Base-by-base conservation (phyloP, 192 early-diverging fungal species). In the Paraglomus occultum region DNA sequence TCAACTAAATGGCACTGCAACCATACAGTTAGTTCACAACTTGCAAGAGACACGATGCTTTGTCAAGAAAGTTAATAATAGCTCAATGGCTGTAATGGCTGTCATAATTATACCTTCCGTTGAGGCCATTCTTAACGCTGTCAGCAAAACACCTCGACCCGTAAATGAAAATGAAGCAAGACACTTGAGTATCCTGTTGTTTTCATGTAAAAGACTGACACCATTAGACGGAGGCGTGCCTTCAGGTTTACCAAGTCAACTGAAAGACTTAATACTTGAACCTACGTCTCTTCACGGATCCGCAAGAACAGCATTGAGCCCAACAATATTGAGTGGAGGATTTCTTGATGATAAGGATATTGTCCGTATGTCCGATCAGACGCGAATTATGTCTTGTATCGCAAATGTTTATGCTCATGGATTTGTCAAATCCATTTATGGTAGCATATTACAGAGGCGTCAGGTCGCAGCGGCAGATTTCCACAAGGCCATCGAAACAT, bases 21-120 rank as follows among this genome's bases (percentile, higher is more conserved):
- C 78, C n/a, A 70, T 84, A 20, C 61, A 75, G 15, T 73, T 78
- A n/a, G 68, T 71, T 1, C 63, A 53, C 51, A 73, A 78, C 51
- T 68, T 84, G 12, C 64, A 73, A 50, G 81, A 87, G 18, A 76
- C 83, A 31, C 71, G 80, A 18, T 87, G 85, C 45, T 87, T 87
- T 75, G 74, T 87, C 50, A 87, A 87, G 71, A 79, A 71, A 10
- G 71, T 78, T 65, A 77, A 83, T 55, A 47, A 76, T 5, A 72
- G 71, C 38, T 75, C 82, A 3, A 79, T 84, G 45, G 65, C 83
- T 1, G 79, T 84, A 3, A 79, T 84, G 45, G 65, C 83, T 1
- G 79, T 84, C 40, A 67, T 82, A 22, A 65, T 86, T 15, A 71
- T 81, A 11, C 85, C 85, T 10, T 66, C 71, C 58, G 45, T 76